phyloP scores from a whole-genome alignment of 768 basidiomycete genomes.

The Leccinum sublutescens region DNA sequence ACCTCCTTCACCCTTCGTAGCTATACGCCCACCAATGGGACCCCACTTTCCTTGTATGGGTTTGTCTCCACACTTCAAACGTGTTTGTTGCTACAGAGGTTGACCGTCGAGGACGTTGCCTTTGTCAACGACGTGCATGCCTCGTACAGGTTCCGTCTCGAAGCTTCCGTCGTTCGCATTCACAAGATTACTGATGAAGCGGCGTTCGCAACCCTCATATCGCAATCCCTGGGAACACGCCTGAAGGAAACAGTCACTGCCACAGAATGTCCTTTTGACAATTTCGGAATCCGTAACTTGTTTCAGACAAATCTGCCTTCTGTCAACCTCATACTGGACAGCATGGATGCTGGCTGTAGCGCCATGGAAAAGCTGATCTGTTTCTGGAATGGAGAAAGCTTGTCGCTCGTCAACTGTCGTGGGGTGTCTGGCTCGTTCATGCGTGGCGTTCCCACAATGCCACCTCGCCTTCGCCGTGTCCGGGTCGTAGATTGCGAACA shows the following conservation, averaged over 20 bases:
- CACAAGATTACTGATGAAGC: neutral
- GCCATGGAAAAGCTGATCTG: conserved; percentile 1
- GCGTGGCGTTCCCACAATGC: neutral
- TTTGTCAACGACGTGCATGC: conserved; percentile 7
- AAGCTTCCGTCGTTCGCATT: neutral
- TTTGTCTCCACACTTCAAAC: conserved; percentile 2
- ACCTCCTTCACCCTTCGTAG: conserved; percentile 1
- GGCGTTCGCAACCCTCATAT: conserved; percentile 2
- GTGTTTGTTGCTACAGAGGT: neutral
- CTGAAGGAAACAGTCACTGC: conserved; percentile 4
- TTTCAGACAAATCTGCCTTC: conserved; percentile 4
- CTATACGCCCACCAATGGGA: neutral
- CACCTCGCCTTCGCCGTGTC: conserved; percentile 3
- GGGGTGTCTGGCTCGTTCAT: conserved; percentile 5
- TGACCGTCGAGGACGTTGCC: conserved; percentile 3
- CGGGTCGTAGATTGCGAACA: conserved; percentile 9
- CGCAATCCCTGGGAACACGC: conserved; percentile 1
- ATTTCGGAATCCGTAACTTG: neutral
- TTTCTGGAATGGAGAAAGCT: conserved; percentile 11
- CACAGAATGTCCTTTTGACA: conserved; percentile 4
- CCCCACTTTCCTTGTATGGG: conserved; percentile 1
- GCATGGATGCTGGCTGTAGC: neutral
- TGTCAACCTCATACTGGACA: conserved; percentile 2
- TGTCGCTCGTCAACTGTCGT: conserved; percentile 6
- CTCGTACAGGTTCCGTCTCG: conserved; percentile 7